Percentiles rank a stretch among this genome's conserved stretches.
These are phyloP conservation scores for Lipomyces lipofer DNA, from an alignment of 805 yeast species.

Conservation along the genomic window DNA sequence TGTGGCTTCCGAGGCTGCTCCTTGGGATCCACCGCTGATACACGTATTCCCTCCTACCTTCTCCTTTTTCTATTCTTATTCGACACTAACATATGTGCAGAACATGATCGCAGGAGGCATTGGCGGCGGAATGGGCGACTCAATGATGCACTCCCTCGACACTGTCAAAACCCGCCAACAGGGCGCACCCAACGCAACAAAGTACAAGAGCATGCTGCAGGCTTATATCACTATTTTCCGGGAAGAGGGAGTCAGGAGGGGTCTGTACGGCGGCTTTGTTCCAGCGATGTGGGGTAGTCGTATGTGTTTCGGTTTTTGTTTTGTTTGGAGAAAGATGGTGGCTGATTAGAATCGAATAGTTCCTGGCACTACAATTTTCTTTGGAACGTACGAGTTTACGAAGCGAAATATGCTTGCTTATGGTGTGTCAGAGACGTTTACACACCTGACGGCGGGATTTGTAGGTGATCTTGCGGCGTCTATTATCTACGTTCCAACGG, in stretches of 20 bases:
- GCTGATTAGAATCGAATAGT: conserved; percentile 41
- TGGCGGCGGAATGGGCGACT: conserved; percentile 92
- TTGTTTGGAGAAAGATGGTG: neutral
- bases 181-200: conserved; percentile 70
- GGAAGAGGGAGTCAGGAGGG: conserved; percentile 83
- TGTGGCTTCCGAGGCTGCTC: neutral
- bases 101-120: conserved; percentile 81
- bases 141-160: conserved; percentile 91
- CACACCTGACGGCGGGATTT: conserved; percentile 83
- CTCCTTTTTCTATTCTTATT: neutral
- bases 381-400: conserved; percentile 81
- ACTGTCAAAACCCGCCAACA: conserved; percentile 97
- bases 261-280: conserved; percentile 86
- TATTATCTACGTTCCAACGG: conserved; percentile 90
- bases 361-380: conserved; percentile 93
- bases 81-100: conserved; percentile 44
- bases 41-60: conserved; percentile 2
- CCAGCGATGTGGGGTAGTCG: conserved; percentile 87
- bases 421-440: conserved; percentile 69
- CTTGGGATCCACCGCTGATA: conserved; percentile 11
- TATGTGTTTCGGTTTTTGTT: conserved; percentile 5
- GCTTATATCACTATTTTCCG: conserved; percentile 74
- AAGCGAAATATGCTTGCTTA: conserved; percentile 70
- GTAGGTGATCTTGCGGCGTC: conserved; percentile 92
- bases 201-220: conserved; percentile 71